phyloP scores from a whole-genome alignment of 768 basidiomycete genomes.

The Auriscalpium vulgare region DNA sequence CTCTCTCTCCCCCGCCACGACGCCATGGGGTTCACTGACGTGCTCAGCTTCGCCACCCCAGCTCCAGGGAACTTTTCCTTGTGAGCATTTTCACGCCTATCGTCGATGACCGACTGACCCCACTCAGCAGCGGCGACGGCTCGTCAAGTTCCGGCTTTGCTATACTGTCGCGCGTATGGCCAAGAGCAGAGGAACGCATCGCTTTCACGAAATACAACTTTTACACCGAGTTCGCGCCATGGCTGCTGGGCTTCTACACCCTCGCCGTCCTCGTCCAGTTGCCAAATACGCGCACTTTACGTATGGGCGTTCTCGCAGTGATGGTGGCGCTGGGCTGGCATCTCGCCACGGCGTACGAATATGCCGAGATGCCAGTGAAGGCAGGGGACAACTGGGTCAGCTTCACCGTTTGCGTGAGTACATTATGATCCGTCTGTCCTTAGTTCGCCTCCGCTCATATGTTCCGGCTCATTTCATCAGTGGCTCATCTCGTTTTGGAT shows the following conservation, averaged over 20 bases:
- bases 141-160: too few species aligned
- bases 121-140: too few species aligned
- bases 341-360: constrained; percentile 35
- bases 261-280: constrained; percentile 47
- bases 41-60: too few species aligned
- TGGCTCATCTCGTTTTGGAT: constrained; percentile 10
- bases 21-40: too few species aligned
- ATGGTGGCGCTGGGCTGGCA: constrained; percentile 37
- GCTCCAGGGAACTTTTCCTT: too few species aligned
- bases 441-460: neutral
- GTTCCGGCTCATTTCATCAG: neutral
- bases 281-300: constrained; percentile 34
- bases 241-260: constrained; percentile 37
- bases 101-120: too few species aligned
- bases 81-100: too few species aligned
- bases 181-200: constrained; percentile 1
- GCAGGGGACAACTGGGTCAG: constrained; percentile 5
- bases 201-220: constrained; percentile 8
- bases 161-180: neutral
- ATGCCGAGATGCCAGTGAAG: constrained; percentile 25
- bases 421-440: neutral
- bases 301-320: constrained; percentile 41
- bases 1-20: too few species aligned
- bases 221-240: constrained; percentile 31
- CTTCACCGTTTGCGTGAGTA: constrained; percentile 10